Base-by-base conservation (phyloP, 2,329 filamentous ascomycete species). In the Alternaria gansuensis region DNA sequence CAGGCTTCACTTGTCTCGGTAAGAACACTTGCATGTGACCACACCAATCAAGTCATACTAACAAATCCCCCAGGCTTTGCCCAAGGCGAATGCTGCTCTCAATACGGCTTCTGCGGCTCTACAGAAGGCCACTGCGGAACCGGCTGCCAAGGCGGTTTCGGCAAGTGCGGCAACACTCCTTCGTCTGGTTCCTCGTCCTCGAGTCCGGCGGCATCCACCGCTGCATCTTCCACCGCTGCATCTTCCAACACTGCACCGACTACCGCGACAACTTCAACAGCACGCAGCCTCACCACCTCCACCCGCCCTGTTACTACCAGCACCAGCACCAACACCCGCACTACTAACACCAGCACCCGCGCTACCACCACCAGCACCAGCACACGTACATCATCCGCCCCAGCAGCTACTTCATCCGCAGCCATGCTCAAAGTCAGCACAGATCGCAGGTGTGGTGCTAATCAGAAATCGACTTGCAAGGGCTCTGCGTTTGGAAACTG, bases 41-140 rank as follows among this genome's bases (percentile, higher is more conserved):
- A 17, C 17, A 17, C 17, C 17, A 17, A 17, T 17, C 17, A 17
- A n/a, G 14, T 5, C 36, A 13, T 11, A 21, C 23, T 59, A 24
- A 59, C 26, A 24, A 11, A 11, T 9, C 21, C 4, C 24, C 31
- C 7, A 59, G 66, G 69, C 17, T 70, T 64, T 60, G 43, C 63
- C 13, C 77, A 75, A 57, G 80, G 81, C 8, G 68, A 77, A 55
- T 82, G 81, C 66, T 59, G 56, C 33, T 54, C 50, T 3, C 39
- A 68, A 51, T 76, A 75, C 58, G 79, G 79, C 21, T 76, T 70
- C 62, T 83, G 81, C 51, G 72, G 74, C 33, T 61, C 54, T 44
- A 64, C 65, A 8, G 44, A 40, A 13, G 71, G 62, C 28, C 61
- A 74, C 52, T 75, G 73, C 37, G 66, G 66, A 17, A 59, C 60